Conservation (phyloP, 1,284 basidiomycete genomes). For the Boletus putidus region DNA sequence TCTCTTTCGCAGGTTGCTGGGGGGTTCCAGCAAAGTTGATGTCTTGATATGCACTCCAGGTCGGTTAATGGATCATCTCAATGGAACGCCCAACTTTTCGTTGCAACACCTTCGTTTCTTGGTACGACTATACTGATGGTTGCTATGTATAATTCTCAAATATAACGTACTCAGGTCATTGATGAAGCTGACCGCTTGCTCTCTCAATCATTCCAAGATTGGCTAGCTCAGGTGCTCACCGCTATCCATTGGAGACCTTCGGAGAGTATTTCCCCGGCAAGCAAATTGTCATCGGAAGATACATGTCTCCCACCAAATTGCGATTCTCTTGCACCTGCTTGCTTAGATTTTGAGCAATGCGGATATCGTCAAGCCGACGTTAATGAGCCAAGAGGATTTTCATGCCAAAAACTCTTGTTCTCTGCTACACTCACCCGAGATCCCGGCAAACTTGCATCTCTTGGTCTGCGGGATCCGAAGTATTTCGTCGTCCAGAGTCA, state of each 20-base stretch:
- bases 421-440: conserved; percentile 96
- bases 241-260: conserved; percentile 58
- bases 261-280: conserved; percentile 5
- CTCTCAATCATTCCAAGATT: conserved; percentile 95
- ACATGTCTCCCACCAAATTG: conserved; percentile 30
- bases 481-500: conserved; percentile 82
- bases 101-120: conserved; percentile 93
- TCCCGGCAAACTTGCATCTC: conserved; percentile 85
- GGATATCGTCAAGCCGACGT: conserved; percentile 48
- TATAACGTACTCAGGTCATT: conserved; percentile 63
- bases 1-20: conserved; percentile 49
- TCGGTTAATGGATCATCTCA: conserved; percentile 90
- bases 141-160: conserved; percentile 6
- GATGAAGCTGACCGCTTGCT: conserved; percentile 97
- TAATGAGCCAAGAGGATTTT: conserved; percentile 55
- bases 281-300: conserved; percentile 5
- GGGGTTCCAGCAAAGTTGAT: conserved; percentile 88
- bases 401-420: conserved; percentile 95
- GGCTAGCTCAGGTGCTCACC: conserved; percentile 79
- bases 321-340: conserved; percentile 63
- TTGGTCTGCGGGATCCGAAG: conserved; percentile 78
- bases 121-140: conserved; percentile 42
- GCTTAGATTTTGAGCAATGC: conserved; percentile 48
- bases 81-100: conserved; percentile 85
- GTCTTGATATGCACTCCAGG: conserved; percentile 96